Base-by-base conservation (phyloP, 2,329 filamentous ascomycete genomes). In the Chrysosporium queenslandicum region DNA sequence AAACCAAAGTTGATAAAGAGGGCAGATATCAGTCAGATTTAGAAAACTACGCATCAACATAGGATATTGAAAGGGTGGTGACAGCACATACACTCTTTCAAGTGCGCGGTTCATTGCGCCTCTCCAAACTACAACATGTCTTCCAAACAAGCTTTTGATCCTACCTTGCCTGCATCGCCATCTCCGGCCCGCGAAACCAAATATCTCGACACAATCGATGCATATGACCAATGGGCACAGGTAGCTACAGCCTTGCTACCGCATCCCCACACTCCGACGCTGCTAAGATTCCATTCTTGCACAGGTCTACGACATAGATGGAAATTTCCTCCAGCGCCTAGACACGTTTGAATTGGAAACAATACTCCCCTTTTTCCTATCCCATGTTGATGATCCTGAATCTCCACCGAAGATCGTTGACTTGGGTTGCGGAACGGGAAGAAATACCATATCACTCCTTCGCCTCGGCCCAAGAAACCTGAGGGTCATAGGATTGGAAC, bases 281-380 rank as follows among this genome's bases (percentile, higher is more conserved):
- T 4, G 41, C 52, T 54, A 41, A 54, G 7, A 23, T 14, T 45
- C 20, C 29, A 12, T 37, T 37, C 6, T 16, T 42, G 36, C 18
- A 47, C 58, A 71, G 54, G 69, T 81, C 40, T 85, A 85, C 67
- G 81, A 85, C 64, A 77, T 72, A 29, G 81, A 85, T 57, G 78
- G 77, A 29, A 85, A 85, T 62, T 81, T 84, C 63, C 71, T 86
- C 0, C 81, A 85, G 67, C 73, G 75, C 1, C 72, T 84, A 16
- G 82, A 86, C 61, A 77, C 78, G 36, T 57, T 75, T 12, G 76
- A 82, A 60, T 73, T 85, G 59, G 61, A 65, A 12, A 60, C 61
- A 1, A 61, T 81, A 0, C 71, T 85, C 0, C 75, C 77, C 0
- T 56, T 62, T 0, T 74, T 80, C 41, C 58, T 81, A 2, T 53